phyloP scores from a whole-genome alignment of 2,329 filamentous ascomycete genomes.

The Dothiorella sarmentorum region DNA sequence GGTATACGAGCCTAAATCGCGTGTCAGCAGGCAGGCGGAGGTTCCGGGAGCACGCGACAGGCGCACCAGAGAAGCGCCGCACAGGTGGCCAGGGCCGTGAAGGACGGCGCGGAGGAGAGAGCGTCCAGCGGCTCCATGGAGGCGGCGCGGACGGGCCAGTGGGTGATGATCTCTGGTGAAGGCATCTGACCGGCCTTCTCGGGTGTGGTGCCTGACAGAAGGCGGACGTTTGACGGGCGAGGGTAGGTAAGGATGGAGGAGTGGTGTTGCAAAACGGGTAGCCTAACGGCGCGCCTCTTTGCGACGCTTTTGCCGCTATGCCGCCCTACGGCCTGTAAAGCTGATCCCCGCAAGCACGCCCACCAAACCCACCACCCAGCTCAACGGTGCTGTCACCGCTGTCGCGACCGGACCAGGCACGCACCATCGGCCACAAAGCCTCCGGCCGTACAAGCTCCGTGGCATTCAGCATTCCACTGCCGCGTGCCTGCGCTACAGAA shows the following conservation, averaged over 20 bases:
- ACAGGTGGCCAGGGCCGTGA: constrained; percentile 17
- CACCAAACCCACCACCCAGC: not conserved
- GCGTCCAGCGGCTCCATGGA: constrained; percentile 19
- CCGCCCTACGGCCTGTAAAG: not conserved
- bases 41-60: not conserved
- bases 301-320: not conserved
- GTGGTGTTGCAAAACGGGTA: constrained; percentile 4
- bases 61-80: constrained; percentile 17
- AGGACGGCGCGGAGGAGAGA: constrained; percentile 14
- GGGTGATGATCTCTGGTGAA: constrained; percentile 16
- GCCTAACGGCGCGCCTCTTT: not conserved
- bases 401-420: not conserved
- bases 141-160: constrained; percentile 15
- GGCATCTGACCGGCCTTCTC: constrained; percentile 13
- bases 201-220: not conserved
- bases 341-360: constrained; percentile 4
- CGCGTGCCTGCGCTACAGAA: not conserved
- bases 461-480: not conserved
- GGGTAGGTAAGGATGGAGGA: not conserved
- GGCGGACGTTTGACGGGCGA: not conserved
- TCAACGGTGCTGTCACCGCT: not conserved
- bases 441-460: not conserved
- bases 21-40: not conserved
- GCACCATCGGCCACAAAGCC: not conserved
- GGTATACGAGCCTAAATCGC: constrained; percentile 67